Base-by-base conservation (phyloP, 352 stramenopile genomes). In the Pythium aristosporum region DNA sequence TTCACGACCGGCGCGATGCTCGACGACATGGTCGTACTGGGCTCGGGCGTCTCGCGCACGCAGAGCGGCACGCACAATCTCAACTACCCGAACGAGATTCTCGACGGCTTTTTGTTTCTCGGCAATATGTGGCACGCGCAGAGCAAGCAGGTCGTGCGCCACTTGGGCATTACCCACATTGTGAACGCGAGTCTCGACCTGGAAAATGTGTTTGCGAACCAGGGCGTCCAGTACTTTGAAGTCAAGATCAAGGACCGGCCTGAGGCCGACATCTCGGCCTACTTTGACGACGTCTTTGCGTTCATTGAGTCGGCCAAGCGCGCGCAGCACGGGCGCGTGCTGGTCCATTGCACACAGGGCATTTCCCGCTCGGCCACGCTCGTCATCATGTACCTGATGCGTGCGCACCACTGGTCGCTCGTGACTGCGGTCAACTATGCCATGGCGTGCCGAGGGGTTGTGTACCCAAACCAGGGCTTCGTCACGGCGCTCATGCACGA, bases 91-190 rank as follows among this genome's bases (percentile, higher is more conserved):
- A 95, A 95, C 57, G 86, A 95, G 63, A 90, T 95, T 54, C 70
- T 95, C 36, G 86, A 95, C 51, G 84, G 84, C 2, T 95, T 95
- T 68, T 63, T 95, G 9, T 95, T 91, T 61, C 72, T 95, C 21
- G 86, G 86, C 44, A 95, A 95, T 69, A 93, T 95, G 84, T 95
- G 86, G 86, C 86, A 95, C 67, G 86, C 85, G 20, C 83, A 94
- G 69, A 87, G 73, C 32, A 80, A 80, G 65, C 75, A 89, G 39
- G 82, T 95, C 9, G 59, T 93, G 28, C 80, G 81, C 3, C 75
- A 95, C 64, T 68, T 95, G 43, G 86, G 84, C 15, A 93, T 95
- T 65, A 95, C 86, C 20, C 86, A 95, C 60, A 74, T 95, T 15
- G 83, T 95, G 28, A 95, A 95, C 61, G 86, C 85, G 9, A 93